Evolutionary conservation across 2,329 filamentous ascomycete species (phyloP).

Genomic region (Fusarium sp.): DNA sequence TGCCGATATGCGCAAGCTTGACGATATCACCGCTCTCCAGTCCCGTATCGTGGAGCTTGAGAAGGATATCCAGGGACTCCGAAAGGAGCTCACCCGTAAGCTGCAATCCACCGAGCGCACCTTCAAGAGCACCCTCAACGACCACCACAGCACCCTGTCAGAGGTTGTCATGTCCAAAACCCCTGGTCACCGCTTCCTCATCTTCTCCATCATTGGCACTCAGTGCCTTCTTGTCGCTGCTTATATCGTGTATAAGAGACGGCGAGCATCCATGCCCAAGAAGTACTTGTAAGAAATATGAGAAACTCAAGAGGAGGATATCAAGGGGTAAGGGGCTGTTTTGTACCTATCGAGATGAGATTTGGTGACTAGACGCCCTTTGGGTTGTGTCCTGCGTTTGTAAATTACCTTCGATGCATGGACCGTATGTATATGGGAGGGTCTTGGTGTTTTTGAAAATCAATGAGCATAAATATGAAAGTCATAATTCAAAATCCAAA

Average conservation of each 20-base stretch:
- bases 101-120: slow-evolving; percentile 63
- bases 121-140: slow-evolving; percentile 63
- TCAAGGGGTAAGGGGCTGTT: background rate
- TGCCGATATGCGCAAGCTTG: slow-evolving; percentile 58
- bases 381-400: slow-evolving; percentile 25
- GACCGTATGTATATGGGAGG: slow-evolving; percentile 35
- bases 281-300: slow-evolving; percentile 77
- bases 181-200: slow-evolving; percentile 64
- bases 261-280: slow-evolving; percentile 81
- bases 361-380: slow-evolving; percentile 22
- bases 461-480: slow-evolving; percentile 40
- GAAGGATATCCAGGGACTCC: slow-evolving; percentile 68
- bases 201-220: slow-evolving; percentile 78
- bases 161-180: slow-evolving; percentile 61
- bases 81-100: slow-evolving; percentile 62
- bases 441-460: slow-evolving; percentile 26
- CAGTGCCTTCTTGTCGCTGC: slow-evolving; percentile 76
- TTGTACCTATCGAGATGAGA: slow-evolving; percentile 31
- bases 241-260: slow-evolving; percentile 84
- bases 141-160: slow-evolving; percentile 63
- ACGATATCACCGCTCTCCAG: slow-evolving; percentile 58
- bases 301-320: slow-evolving; percentile 10
- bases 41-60: slow-evolving; percentile 65
- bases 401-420: slow-evolving; percentile 40
- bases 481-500: slow-evolving; percentile 9